Conservation (phyloP, 2,329 filamentous ascomycete genomes). For the Aureobasidium lini region DNA sequence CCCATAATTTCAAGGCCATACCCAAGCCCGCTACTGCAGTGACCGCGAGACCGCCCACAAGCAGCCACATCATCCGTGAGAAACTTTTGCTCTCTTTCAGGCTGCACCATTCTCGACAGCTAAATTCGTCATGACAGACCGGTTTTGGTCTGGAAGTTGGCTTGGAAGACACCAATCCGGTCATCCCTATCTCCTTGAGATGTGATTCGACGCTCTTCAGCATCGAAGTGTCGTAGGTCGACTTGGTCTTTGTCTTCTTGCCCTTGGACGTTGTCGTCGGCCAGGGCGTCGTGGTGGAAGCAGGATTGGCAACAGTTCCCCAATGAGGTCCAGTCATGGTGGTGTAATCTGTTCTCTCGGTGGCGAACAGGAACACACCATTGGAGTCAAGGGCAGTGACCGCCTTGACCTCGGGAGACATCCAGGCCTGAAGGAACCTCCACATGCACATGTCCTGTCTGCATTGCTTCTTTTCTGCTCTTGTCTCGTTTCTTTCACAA, state of each 20-base stretch:
- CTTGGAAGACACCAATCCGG: neutral
- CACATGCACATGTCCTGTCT: slow-evolving; percentile 8
- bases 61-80: neutral
- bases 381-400: neutral
- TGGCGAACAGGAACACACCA: neutral
- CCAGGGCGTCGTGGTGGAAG: neutral
- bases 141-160: neutral
- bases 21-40: neutral
- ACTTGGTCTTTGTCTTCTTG: neutral
- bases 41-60: neutral
- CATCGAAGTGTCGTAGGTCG: neutral
- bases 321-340: neutral
- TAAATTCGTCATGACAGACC: neutral
- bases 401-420: neutral
- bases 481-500: neutral
- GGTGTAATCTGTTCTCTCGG: neutral
- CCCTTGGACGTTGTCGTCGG: neutral
- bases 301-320: neutral
- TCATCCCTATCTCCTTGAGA: neutral
- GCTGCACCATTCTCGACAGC: neutral
- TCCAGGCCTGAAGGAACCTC: neutral
- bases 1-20: neutral
- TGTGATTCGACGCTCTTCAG: neutral
- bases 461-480: neutral
- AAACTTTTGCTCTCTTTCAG: neutral